Evolutionary conservation across 2,329 filamentous ascomycete genomes (phyloP), one percentile per base, ranked within the genome.

Genomic region (Cytospora piceicola): DNA sequence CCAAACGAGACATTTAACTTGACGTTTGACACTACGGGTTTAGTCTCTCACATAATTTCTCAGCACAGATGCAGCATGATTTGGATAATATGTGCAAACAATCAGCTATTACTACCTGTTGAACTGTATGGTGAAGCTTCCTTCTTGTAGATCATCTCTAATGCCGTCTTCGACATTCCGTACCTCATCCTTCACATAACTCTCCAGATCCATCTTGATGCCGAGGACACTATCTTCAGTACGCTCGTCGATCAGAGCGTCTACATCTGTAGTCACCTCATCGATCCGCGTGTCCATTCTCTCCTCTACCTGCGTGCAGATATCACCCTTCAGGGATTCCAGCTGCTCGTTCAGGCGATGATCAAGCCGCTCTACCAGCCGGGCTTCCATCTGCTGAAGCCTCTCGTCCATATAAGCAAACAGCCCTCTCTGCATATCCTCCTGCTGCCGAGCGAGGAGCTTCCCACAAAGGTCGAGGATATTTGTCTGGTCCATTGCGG

Each of bases 141-240:
- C 46, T 22, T 49, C n/a, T 49, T 49, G 46, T 49, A 49, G 46
- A 49, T 49, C 46, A 24, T 49, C 46, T 24, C 46, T 49, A n/a
- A 49, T 49, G 14, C 24, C 46, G 11, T 49, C 46, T 49, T 49
- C 46, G n/a, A 49, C 46, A 49, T 49, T 49, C 15, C 46, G 46
- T 14, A 49, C n/a, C 20, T 49, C 46, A 12, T 49, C 46, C 12
- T 49, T 49, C 11, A 49, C 46, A 24, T 12, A 49, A 8, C 46
- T 22, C n/a, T 49, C 46, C 20, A 49, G n/a, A 24, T 49, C 46
- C n/a, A 49, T 49, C 46, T 49, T 49, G 46, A 49, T 49, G n/a
- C 46, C 46, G 2, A 49, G 8, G 46, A 49, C n/a, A 49, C 46
- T 49, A 22, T 49, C 46, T 2, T 49, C 46, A 11, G 24, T 49